phyloP scores from a whole-genome alignment of 2,329 filamentous ascomycete genomes.

The Fusarium poae region DNA sequence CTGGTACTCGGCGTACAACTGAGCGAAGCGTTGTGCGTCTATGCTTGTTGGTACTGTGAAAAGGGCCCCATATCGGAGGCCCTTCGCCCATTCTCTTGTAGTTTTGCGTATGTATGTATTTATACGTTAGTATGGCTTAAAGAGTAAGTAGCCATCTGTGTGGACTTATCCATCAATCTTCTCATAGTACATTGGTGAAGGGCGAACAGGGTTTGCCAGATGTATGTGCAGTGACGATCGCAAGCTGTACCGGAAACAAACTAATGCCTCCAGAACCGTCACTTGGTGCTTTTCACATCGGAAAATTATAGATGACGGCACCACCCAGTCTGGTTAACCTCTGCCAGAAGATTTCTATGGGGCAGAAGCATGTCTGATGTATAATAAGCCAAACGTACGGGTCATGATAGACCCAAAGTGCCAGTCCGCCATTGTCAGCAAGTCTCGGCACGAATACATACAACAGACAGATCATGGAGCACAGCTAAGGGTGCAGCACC shows the following conservation, averaged over 20 bases:
- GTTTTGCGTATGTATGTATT: constrained; percentile 1
- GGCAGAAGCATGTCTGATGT: neutral
- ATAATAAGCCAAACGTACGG: neutral
- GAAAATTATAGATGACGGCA: neutral
- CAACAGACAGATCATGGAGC: neutral
- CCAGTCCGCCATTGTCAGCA: constrained; percentile 23
- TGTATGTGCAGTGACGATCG: constrained; percentile 8
- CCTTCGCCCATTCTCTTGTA: constrained; percentile 19
- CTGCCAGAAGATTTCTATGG: neutral
- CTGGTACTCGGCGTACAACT: constrained; percentile 39
- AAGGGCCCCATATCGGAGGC: constrained; percentile 37
- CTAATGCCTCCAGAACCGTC: neutral
- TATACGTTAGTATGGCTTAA: neutral
- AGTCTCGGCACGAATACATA: constrained; percentile 13
- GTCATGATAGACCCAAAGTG: constrained; percentile 11
- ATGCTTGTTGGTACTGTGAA: constrained; percentile 44
- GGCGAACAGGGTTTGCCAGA: constrained; percentile 8
- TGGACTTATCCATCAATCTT: constrained; percentile 9
- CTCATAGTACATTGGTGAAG: constrained; percentile 5
- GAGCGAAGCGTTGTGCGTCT: constrained; percentile 46
- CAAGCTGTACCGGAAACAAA: neutral
- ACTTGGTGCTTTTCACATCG: neutral
- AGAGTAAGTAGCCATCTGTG: constrained; percentile 2
- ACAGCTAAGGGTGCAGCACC: constrained; percentile 31
- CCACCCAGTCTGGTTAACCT: neutral